Conservation (phyloP, 106 monocot genomes). For the Iris macrosiphon region DNA sequence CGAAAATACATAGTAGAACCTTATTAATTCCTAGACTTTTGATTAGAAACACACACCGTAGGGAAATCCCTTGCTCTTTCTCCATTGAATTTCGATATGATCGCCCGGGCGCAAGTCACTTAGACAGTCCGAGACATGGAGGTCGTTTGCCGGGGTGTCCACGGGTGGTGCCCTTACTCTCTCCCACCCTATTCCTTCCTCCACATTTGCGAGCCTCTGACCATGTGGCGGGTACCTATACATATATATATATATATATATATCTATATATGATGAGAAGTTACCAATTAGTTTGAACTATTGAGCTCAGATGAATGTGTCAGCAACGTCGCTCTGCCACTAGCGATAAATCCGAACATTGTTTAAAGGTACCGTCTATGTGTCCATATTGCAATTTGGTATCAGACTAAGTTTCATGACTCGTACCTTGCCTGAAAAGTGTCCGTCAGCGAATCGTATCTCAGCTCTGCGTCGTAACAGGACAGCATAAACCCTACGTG, state of each 20-base stretch:
- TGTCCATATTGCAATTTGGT: too few relatives aligned
- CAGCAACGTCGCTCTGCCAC: too few relatives aligned
- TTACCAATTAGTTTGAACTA: too few relatives aligned
- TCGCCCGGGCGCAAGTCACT: slow-evolving; percentile 54
- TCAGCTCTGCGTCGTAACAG: slow-evolving; percentile 63
- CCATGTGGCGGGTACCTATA: slow-evolving; percentile 83
- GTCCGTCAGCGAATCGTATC: slow-evolving; percentile 50
- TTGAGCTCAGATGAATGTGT: too few relatives aligned
- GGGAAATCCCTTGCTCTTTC: slow-evolving; percentile 76
- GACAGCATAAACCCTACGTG: slow-evolving; percentile 67
- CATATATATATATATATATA: background rate
- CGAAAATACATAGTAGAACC: background rate
- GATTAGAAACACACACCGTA: slow-evolving; percentile 35
- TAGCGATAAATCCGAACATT: too few relatives aligned
- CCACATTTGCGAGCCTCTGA: slow-evolving; percentile 28
- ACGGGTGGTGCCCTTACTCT: slow-evolving; percentile 71
- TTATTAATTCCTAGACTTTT: background rate
- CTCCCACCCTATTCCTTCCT: slow-evolving; percentile 80
- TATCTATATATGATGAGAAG: background rate
- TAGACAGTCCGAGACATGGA: slow-evolving; percentile 63
- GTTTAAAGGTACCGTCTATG: too few relatives aligned
- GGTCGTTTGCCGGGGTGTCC: slow-evolving; percentile 49
- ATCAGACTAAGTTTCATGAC: background rate
- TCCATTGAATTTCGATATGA: slow-evolving; percentile 89
- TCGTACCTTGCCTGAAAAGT: slow-evolving; percentile 63